Evolutionary conservation across 805 yeast genomes (phyloP), one percentile per base, ranked within the genome.

Genomic region (Starmerella apicola): DNA sequence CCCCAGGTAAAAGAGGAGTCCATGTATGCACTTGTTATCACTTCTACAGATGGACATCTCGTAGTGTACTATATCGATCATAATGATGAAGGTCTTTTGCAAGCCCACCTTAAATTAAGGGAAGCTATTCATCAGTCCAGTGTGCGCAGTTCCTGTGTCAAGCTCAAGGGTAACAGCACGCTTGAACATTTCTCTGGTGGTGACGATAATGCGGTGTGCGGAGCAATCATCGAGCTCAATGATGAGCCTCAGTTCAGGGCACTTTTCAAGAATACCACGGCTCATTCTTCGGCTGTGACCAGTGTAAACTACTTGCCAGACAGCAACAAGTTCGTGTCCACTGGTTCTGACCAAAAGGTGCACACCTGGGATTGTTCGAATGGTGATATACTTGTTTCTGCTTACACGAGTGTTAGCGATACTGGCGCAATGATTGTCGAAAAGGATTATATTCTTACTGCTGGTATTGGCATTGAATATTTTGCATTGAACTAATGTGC

Each of bases 221-320:
- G 71, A 1, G 58, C 67, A 1, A 43, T 52, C 13, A 47, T 79
- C 24, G 42, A 58, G 1, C 36, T 62, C 8, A 8, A 37, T 10
- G 25, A 25, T 12, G 15, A 16, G 13, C 21, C 10, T 1, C 34
- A 39, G 2, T 39, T 50, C 4, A 35, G 34, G 5, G 47, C 51
- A 1, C 37, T 55, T 3, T 53, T 71, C 22, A 44, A 47, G 0
- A 53, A 62, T 0, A 63, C 62, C 8, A 57, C 61, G 21, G 95
- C 94, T 0, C 95, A 94, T 2, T 73, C 95, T 0, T 79, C 95
- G 0, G 81, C 96, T 0, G 75, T 88, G 27, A 84, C 96, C 0
- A 72, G 81, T 0, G 62, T 84, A 2, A 58, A 65, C 0, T 28
- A 56, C 45, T 6, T 46, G 3, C 18, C 32, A 32, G n/a, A 53